A percentile compares a stretch with the other conserved stretches of the same genome.
Evolutionary conservation across 2,329 filamentous ascomycete genomes (phyloP).

Genomic region (Ciborinia camelliae): DNA sequence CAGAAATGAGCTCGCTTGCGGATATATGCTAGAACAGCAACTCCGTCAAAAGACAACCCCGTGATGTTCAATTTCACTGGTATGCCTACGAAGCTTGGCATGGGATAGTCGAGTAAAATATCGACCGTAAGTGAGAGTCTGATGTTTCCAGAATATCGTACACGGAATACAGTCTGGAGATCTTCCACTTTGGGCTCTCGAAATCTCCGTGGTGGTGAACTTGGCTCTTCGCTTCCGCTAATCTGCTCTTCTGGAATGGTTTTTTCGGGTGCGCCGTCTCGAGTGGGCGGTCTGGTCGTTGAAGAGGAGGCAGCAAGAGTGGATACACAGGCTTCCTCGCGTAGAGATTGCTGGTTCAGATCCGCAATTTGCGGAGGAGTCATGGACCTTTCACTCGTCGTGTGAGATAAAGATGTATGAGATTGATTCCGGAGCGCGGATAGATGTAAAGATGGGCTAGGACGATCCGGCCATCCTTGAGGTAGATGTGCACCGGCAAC

Average conservation of each 20-base stretch:
- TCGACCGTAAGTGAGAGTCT: constrained; percentile 87
- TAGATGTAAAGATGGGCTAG: constrained; percentile 26
- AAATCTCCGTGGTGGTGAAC: constrained; percentile 50
- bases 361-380: constrained; percentile 40
- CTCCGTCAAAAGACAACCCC: constrained; percentile 89
- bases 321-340: constrained; percentile 61
- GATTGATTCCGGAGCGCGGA: constrained; percentile 27
- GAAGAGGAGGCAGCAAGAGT: constrained; percentile 55
- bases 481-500: constrained; percentile 68
- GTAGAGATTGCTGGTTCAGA: constrained; percentile 41
- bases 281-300: constrained; percentile 55
- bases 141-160: constrained; percentile 84
- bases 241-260: constrained; percentile 34
- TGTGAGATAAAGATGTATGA: constrained; percentile 20
- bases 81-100: constrained; percentile 96
- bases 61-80: constrained; percentile 94
- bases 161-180: constrained; percentile 87
- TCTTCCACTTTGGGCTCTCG: constrained; percentile 79
- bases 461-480: constrained; percentile 45
- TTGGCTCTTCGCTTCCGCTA: constrained; percentile 33
- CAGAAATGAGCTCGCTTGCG: constrained; percentile 87
- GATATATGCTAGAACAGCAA: constrained; percentile 89
- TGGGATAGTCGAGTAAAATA: constrained; percentile 94
- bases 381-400: constrained; percentile 35
- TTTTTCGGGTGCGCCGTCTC: constrained; percentile 44